These are phyloP conservation scores for Mortierella hygrophila DNA, from an alignment of 192 early-diverging fungal species.

Conservation along the genomic window DNA sequence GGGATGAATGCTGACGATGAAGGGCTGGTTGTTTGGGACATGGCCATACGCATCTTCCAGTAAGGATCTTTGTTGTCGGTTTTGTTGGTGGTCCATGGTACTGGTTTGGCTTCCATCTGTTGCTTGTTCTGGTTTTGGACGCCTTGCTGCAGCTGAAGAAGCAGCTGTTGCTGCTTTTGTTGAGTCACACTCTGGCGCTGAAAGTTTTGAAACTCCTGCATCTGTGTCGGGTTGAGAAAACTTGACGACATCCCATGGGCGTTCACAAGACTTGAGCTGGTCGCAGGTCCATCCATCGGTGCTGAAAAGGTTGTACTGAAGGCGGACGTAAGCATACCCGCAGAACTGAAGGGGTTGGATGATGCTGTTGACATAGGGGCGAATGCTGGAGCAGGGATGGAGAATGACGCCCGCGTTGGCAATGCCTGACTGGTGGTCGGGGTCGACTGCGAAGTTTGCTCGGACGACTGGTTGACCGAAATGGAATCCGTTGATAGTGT, in stretches of 20 bases:
- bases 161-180: constrained; percentile 36
- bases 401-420: constrained; percentile 14
- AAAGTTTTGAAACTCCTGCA: constrained; percentile 53
- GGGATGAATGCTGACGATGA: constrained; percentile 41
- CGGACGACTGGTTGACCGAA: not conserved
- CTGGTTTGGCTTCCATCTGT: constrained; percentile 15
- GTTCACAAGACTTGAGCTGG: not conserved
- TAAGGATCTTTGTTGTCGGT: constrained; percentile 36
- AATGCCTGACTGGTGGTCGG: constrained; percentile 1
- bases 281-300: constrained; percentile 3
- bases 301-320: constrained; percentile 34
- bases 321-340: constrained; percentile 31
- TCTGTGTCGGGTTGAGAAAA: constrained; percentile 46
- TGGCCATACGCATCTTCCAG: constrained; percentile 34
- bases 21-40: constrained; percentile 45
- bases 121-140: constrained; percentile 22
- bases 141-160: constrained; percentile 41
- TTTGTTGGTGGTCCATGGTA: constrained; percentile 28
- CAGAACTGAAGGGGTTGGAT: constrained; percentile 29
- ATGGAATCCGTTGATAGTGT: not conserved
- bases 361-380: not conserved
- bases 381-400: constrained; percentile 1
- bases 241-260: constrained; percentile 30
- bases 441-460: not conserved
- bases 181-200: constrained; percentile 33